Evolutionary conservation across 2,329 filamentous ascomycete genomes (phyloP).

Genomic region (Coleophoma eucalyptorum): DNA sequence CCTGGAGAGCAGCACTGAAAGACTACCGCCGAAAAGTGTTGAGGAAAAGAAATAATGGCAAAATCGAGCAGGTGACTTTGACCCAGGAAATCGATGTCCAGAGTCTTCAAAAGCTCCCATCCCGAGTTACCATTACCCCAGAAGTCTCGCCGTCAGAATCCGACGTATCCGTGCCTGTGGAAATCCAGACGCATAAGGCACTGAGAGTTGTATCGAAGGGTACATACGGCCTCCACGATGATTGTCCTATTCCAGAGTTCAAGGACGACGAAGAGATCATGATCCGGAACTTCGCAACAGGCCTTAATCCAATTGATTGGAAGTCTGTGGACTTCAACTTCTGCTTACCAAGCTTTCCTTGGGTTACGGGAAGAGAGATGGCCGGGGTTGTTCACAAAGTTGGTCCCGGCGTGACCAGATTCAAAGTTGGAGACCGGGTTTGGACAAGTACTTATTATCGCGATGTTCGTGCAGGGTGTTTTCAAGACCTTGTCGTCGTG

Average conservation of each 20-base stretch:
- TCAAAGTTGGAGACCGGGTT: constrained; percentile 1
- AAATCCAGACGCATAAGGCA: background rate
- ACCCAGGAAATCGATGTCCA: background rate
- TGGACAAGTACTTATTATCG: constrained; percentile 35
- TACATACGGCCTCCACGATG: background rate
- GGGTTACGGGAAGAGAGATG: background rate
- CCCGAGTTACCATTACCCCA: background rate
- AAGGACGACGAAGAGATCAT: background rate
- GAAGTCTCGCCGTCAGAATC: no score
- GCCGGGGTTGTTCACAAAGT: constrained; percentile 1
- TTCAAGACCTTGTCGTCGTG: constrained; percentile 34
- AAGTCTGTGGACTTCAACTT: constrained; percentile 35
- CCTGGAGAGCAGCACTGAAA: background rate
- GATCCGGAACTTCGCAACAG: background rate
- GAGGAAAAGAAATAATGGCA: background rate
- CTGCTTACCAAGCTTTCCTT: constrained; percentile 27
- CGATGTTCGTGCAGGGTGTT: constrained; percentile 34
- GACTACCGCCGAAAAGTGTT: background rate
- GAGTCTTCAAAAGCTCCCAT: background rate
- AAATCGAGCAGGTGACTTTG: background rate
- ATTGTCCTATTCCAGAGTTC: background rate
- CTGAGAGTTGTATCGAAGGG: background rate
- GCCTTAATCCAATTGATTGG: constrained; percentile 1
- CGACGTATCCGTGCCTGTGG: background rate
- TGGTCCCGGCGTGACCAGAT: background rate